phyloP scores from a whole-genome alignment of 495 filamentous ascomycete species.

The Hypomontagnella submonticulosa region DNA sequence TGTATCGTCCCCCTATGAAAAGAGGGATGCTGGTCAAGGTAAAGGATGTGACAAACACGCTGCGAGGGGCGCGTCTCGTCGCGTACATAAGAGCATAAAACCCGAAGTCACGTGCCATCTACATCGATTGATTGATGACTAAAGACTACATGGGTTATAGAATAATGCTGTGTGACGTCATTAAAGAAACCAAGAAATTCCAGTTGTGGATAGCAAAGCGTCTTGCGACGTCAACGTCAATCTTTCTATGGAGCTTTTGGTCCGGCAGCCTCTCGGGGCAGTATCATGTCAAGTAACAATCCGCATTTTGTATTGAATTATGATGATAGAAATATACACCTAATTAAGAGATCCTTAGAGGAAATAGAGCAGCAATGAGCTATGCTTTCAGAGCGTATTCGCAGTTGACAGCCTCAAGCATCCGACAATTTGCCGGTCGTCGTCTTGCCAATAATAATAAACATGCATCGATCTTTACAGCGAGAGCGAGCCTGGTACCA shows the following conservation, averaged over 20 bases:
- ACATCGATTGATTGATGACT: no score
- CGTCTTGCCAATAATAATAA: constrained; percentile 16
- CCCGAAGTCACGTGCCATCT: neutral
- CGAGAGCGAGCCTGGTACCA: neutral
- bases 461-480: neutral
- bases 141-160: no score
- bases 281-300: constrained; percentile 1
- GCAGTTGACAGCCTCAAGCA: constrained; percentile 38
- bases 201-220: constrained; percentile 10
- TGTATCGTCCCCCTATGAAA: no score
- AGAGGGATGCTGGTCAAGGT: no score
- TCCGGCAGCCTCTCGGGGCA: constrained; percentile 27
- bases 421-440: constrained; percentile 30
- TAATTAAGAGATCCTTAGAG: constrained; percentile 11
- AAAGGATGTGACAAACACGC: no score
- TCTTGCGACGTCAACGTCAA: constrained; percentile 7
- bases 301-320: constrained; percentile 4
- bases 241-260: constrained; percentile 23
- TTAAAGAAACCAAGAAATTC: constrained; percentile 14
- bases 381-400: constrained; percentile 46
- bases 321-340: neutral
- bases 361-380: constrained; percentile 46
- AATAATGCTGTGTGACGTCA: constrained; percentile 30
- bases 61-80: no score
- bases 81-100: no score